Evolutionary conservation across 2,329 filamentous ascomycete species (phyloP).

Genomic region (Colletotrichum eleusines): DNA sequence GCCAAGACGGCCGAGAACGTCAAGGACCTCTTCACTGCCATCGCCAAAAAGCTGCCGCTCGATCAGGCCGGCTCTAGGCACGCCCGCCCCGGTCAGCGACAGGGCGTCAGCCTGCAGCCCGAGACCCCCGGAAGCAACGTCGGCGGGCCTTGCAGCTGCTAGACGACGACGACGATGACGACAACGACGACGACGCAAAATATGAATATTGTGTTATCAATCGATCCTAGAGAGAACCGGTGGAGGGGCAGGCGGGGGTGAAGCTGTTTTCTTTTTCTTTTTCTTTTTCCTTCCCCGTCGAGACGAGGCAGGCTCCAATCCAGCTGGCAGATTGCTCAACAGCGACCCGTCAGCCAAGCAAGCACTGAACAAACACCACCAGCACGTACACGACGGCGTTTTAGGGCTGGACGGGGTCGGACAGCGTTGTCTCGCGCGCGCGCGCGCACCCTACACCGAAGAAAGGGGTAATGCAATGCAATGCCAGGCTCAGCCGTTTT

Average conservation of each 20-base stretch:
- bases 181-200: conserved; percentile 23
- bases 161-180: conserved; percentile 45
- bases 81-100: conserved; percentile 74
- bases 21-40: conserved; percentile 93
- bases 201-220: conserved; percentile 4
- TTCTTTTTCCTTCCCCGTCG: not conserved
- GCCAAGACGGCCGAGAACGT: conserved; percentile 98
- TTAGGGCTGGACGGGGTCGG: conserved; percentile 32
- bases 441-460: conserved; percentile 31
- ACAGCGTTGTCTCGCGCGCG: conserved; percentile 39
- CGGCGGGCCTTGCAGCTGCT: conserved; percentile 69
- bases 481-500: conserved; percentile 33
- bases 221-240: conserved; percentile 10
- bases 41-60: conserved; percentile 96
- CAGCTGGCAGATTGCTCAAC: conserved; percentile 28
- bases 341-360: conserved; percentile 22
- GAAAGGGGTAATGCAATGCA: conserved; percentile 26
- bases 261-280: not conserved
- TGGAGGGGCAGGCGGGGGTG: conserved; percentile 15
- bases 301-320: conserved; percentile 18
- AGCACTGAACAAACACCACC: conserved; percentile 12
- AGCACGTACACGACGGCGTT: conserved; percentile 37
- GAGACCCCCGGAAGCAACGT: conserved; percentile 70
- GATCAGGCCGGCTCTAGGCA: conserved; percentile 96
- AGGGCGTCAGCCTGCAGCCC: conserved; percentile 68